Base-by-base conservation (phyloP, 345 rosid species). In the Lepidium didymum region DNA sequence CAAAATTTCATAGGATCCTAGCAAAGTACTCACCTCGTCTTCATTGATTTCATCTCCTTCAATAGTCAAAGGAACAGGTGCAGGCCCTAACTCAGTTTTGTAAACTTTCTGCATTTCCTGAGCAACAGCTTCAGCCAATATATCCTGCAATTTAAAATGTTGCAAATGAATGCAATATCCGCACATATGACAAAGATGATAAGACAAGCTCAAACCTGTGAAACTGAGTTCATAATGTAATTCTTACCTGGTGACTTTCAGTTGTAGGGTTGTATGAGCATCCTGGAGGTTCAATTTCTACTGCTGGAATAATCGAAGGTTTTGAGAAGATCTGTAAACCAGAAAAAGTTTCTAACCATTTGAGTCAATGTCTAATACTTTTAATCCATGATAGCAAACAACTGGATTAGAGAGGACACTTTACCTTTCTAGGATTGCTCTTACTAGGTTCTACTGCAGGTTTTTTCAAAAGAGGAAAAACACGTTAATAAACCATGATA, bases 61-160 rank as follows among this genome's bases (percentile, higher is more conserved):
- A 80, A 91, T 87, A 57, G 85, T 87, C 77, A 87, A 64, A 36
- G 99, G 99, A 61, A 94, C 95, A 11, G 92, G 96, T 63, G 81
- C 81, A 65, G 99, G 99, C 56, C 95, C 96, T 82, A 91, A 73
- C 83, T 94, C 99, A 53, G 46, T 64, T 70, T 80, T 78, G 77
- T 87, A 88, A 64, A 78, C 80, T 83, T 88, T 91, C 74, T 87
- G 91, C 99, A 94, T 86, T 81, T 94, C 97, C 66, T 84, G 91
- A 11, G 99, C 99, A 72, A 94, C 99, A 6, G 96, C 97, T 86
- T 81, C 78, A 53, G 99, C 96, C 81, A 91, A 77, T 15, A 87
- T 75, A 80, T 94, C 97, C 96, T 90, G 81, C 51, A 70, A 64
- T 53, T 49, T 4, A 64, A 59, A 27, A 19, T 8, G 6, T 12